A percentile compares a stretch with the other conserved stretches of the same genome.
Conservation (phyloP, 1,284 basidiomycete genomes). For the Bondarzewia mesenterica region DNA sequence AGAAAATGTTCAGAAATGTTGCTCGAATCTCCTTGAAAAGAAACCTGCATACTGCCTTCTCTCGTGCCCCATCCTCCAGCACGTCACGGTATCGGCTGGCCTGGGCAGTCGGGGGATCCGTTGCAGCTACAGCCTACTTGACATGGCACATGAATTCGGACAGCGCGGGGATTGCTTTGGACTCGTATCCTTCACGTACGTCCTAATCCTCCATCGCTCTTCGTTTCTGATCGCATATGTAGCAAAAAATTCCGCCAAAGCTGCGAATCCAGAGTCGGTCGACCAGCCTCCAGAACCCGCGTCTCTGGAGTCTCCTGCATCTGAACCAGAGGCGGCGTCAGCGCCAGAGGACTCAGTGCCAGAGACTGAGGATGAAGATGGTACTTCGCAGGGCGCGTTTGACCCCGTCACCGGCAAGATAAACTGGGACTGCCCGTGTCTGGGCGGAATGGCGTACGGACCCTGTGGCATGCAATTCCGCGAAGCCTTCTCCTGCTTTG, state of each 20-base stretch:
- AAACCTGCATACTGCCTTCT: neutral
- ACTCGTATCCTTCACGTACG: constrained; percentile 18
- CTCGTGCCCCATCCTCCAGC: constrained; percentile 13
- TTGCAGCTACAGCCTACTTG: constrained; percentile 37
- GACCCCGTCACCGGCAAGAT: constrained; percentile 97
- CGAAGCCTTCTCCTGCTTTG: constrained; percentile 95
- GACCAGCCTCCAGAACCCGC: constrained; percentile 7
- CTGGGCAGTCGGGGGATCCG: constrained; percentile 34
- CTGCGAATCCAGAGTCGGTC: constrained; percentile 6
- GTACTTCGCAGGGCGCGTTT: constrained; percentile 42
- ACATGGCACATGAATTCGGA: constrained; percentile 30
- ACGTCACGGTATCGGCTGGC: constrained; percentile 20
- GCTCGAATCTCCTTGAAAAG: neutral
- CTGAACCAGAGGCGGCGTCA: constrained; percentile 7
- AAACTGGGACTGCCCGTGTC: constrained; percentile 97
- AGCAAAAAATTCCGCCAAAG: neutral
- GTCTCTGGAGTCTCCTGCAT: constrained; percentile 4
- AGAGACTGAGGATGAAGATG: constrained; percentile 28
- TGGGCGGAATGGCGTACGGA: constrained; percentile 97
- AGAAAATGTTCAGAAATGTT: constrained; percentile 1
- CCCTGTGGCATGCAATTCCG: constrained; percentile 94
- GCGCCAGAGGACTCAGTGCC: constrained; percentile 17
- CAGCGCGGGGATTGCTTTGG: constrained; percentile 35
- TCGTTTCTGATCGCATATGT: constrained; percentile 1
- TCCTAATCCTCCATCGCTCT: neutral